Percentiles rank a stretch among this genome's conserved stretches.
These are phyloP conservation scores for Ophiocordyceps unilateralis DNA, from an alignment of 2,329 filamentous ascomycete genomes.

Conservation along the genomic window DNA sequence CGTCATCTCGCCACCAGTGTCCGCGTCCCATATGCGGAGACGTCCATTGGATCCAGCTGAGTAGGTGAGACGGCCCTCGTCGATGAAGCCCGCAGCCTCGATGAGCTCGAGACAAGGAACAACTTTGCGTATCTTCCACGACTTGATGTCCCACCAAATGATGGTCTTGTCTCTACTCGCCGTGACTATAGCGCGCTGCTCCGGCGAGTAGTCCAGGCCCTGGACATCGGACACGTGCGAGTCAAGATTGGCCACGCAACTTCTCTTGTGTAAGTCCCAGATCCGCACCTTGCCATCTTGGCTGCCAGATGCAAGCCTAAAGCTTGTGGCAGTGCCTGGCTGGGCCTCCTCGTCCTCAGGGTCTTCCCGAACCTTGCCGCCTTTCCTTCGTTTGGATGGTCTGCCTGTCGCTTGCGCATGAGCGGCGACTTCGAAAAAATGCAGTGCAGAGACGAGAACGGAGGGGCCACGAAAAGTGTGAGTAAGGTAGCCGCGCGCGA, in stretches of 20 bases:
- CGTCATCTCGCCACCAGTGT: conserved; percentile 63
- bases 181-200: conserved; percentile 62
- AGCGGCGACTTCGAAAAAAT: conserved; percentile 66
- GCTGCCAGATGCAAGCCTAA: conserved; percentile 74
- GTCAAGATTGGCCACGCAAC: conserved; percentile 59
- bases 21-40: conserved; percentile 68
- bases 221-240: conserved; percentile 94
- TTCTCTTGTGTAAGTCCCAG: conserved; percentile 80
- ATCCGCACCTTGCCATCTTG: conserved; percentile 87
- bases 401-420: conserved; percentile 13
- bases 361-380: conserved; percentile 11
- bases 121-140: conserved; percentile 69
- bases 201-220: conserved; percentile 61
- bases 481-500: conserved; percentile 74
- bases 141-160: conserved; percentile 75
- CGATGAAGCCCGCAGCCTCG: conserved; percentile 68
- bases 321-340: conserved; percentile 34
- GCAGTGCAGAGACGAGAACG: conserved; percentile 75
- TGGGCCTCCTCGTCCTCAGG: conserved; percentile 21
- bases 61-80: conserved; percentile 54
- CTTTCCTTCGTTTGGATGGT: conserved; percentile 18
- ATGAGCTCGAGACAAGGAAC: conserved; percentile 74
- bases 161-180: conserved; percentile 86
- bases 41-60: conserved; percentile 73
- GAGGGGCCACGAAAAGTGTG: conserved; percentile 92